Conservation (phyloP, 2,329 filamentous ascomycete genomes). For the Elsinoe australis region DNA sequence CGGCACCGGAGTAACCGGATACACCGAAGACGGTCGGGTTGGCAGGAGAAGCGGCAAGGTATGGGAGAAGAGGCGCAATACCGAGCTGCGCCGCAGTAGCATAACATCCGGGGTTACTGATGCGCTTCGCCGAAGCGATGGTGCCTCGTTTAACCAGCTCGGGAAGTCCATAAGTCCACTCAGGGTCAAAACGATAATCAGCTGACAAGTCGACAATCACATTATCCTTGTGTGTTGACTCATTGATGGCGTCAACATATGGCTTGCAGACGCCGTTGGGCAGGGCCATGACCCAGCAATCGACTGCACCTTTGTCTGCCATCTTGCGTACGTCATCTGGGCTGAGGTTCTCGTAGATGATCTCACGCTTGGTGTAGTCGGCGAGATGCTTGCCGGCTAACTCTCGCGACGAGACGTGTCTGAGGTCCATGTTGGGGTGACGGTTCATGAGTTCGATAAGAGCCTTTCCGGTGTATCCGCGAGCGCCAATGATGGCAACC, state of each 20-base stretch:
- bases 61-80: slow-evolving; percentile 71
- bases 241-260: slow-evolving; percentile 80
- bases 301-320: slow-evolving; percentile 75
- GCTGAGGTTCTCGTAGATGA: slow-evolving; percentile 84
- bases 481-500: slow-evolving; percentile 80
- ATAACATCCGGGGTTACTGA: slow-evolving; percentile 91
- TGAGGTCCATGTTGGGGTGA: slow-evolving; percentile 83
- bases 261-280: slow-evolving; percentile 93
- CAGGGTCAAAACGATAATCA: slow-evolving; percentile 81
- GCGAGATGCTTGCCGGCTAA: slow-evolving; percentile 77
- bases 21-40: slow-evolving; percentile 82
- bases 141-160: slow-evolving; percentile 71
- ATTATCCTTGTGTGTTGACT: slow-evolving; percentile 58
- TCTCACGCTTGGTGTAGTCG: slow-evolving; percentile 83
- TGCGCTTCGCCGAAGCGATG: slow-evolving; percentile 71
- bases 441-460: slow-evolving; percentile 78
- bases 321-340: slow-evolving; percentile 80
- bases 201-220: slow-evolving; percentile 92
- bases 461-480: slow-evolving; percentile 89
- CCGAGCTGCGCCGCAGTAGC: slow-evolving; percentile 87
- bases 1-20: slow-evolving; percentile 88
- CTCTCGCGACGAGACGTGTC: slow-evolving; percentile 88
- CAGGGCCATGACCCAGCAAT: slow-evolving; percentile 96
- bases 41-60: slow-evolving; percentile 55
- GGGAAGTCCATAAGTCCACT: slow-evolving; percentile 85